phyloP scores from a whole-genome alignment of 2,329 filamentous ascomycete genomes.

The Alternaria dauci region DNA sequence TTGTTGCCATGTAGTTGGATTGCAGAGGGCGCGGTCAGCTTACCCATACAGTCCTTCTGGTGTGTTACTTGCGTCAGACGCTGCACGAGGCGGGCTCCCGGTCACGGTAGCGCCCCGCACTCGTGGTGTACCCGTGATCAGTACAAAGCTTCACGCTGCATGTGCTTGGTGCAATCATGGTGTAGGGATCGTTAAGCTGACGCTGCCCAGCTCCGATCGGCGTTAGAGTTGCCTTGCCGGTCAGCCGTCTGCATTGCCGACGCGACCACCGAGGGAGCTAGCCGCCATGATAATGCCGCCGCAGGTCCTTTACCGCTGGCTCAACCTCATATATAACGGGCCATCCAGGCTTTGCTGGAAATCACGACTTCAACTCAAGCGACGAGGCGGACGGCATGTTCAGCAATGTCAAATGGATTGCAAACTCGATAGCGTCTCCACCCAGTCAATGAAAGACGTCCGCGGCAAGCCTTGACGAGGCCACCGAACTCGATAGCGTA shows the following conservation, averaged over 20 bases:
- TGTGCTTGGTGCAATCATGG: slow-evolving; percentile 8
- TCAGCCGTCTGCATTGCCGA: slow-evolving; percentile 6
- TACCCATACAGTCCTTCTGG: background rate
- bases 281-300: slow-evolving; percentile 3
- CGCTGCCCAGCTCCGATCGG: slow-evolving; percentile 11
- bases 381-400: background rate
- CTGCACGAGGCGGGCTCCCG: background rate
- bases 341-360: background rate
- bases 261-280: slow-evolving; percentile 7
- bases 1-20: background rate
- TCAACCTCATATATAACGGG: background rate
- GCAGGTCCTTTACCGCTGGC: slow-evolving; percentile 4
- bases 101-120: background rate
- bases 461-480: slow-evolving; percentile 7
- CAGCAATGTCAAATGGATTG: background rate
- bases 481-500: slow-evolving; percentile 8
- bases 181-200: slow-evolving; percentile 8
- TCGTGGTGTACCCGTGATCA: slow-evolving; percentile 4
- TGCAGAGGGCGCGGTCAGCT: slow-evolving; percentile 1
- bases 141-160: background rate
- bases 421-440: background rate
- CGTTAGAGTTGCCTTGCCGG: slow-evolving; percentile 6
- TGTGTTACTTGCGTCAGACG: background rate
- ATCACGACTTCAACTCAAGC: background rate
- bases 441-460: background rate